Percentiles rank a stretch among this genome's conserved stretches.
Conservation (phyloP, 331 rosid genomes). For the Malus hybrid region DNA sequence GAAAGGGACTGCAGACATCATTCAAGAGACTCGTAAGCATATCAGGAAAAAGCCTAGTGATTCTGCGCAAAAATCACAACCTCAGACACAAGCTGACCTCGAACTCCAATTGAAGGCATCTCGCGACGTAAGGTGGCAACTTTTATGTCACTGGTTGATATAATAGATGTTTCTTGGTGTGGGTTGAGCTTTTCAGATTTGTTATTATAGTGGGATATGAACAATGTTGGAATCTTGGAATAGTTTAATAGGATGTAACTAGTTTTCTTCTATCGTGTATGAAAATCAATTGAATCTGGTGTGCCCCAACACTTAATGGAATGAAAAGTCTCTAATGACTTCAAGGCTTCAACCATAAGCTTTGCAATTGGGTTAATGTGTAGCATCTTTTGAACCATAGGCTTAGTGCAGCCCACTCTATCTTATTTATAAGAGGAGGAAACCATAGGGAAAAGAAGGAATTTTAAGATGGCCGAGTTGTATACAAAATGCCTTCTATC, state of each 20-base stretch:
- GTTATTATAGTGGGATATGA: background rate
- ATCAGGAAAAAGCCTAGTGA: slow-evolving; percentile 58
- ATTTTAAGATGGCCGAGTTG: background rate
- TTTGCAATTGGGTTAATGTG: background rate
- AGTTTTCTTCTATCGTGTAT: background rate
- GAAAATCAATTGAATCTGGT: background rate
- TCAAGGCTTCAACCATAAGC: background rate
- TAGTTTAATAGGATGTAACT: background rate
- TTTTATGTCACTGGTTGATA: slow-evolving; percentile 61
- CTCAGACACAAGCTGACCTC: slow-evolving; percentile 55
- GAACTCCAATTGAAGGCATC: slow-evolving; percentile 98
- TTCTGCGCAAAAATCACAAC: slow-evolving; percentile 34
- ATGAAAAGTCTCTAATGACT: background rate
- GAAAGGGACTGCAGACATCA: slow-evolving; percentile 69
- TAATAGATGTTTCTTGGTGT: slow-evolving; percentile 16
- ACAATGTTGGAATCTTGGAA: background rate
- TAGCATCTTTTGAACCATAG: background rate
- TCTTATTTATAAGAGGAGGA: background rate
- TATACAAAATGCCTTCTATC: background rate
- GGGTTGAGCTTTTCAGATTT: background rate
- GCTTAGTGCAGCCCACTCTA: background rate
- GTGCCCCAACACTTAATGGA: background rate
- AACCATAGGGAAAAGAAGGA: background rate
- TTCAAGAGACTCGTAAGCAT: slow-evolving; percentile 94
- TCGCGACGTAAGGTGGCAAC: slow-evolving; percentile 97